phyloP scores from a whole-genome alignment of 495 filamentous ascomycete species.

The Penicillium manginii region DNA sequence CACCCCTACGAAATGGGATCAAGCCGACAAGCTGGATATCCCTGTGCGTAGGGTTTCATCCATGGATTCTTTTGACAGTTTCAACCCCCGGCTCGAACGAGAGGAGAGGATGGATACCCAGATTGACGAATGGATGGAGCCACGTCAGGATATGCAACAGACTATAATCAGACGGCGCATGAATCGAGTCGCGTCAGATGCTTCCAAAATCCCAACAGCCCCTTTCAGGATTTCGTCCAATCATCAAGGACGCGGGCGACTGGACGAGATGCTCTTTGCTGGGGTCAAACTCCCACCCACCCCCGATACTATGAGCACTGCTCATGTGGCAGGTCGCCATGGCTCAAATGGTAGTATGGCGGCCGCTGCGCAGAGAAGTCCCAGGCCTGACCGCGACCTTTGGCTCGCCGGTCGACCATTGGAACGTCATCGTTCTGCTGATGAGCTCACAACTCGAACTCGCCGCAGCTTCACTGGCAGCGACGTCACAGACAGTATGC shows the following conservation, averaged over 20 bases:
- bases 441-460: conserved; percentile 34
- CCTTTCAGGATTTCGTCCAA: conserved; percentile 29
- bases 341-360: conserved; percentile 42
- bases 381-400: conserved; percentile 17
- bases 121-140: conserved; percentile 40
- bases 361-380: conserved; percentile 28
- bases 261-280: conserved; percentile 40
- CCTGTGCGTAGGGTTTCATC: conserved; percentile 32
- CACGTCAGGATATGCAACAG: conserved; percentile 20
- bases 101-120: conserved; percentile 27
- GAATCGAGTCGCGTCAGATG: conserved; percentile 22
- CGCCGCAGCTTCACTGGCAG: conserved; percentile 36
- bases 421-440: conserved; percentile 41
- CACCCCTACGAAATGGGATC: conserved; percentile 20
- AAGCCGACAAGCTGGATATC: conserved; percentile 39
- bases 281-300: conserved; percentile 45
- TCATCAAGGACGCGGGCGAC: conserved; percentile 29
- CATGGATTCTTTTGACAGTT: conserved; percentile 23
- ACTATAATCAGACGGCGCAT: conserved; percentile 26
- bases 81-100: conserved; percentile 11
- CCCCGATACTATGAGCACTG: conserved; percentile 52
- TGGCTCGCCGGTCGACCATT: conserved; percentile 27
- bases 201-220: conserved; percentile 20
- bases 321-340: conserved; percentile 34
- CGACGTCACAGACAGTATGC: conserved; percentile 32